Conservation (phyloP, 441 rosid species). For the Jatropha multifida region DNA sequence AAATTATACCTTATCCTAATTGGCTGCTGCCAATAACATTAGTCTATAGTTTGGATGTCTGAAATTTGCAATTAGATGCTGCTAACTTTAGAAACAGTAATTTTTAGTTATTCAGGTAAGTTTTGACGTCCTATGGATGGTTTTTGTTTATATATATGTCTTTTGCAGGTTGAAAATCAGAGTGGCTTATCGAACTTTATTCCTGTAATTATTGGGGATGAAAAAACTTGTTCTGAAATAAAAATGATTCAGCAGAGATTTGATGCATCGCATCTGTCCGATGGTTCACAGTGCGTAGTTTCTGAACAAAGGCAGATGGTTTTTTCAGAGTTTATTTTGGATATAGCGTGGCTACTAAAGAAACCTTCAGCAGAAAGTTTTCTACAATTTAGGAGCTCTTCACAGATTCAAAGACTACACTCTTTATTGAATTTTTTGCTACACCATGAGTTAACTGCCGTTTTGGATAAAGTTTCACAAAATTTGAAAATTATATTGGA, state of each 20-base stretch:
- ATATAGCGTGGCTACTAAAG: constrained; percentile 84
- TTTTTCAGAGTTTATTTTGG: constrained; percentile 65
- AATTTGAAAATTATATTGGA: constrained; percentile 51
- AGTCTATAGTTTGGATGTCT: neutral
- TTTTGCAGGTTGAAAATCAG: constrained; percentile 82
- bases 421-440: constrained; percentile 59
- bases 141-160: constrained; percentile 6
- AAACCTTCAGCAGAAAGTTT: constrained; percentile 55
- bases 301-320: constrained; percentile 42
- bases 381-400: constrained; percentile 39
- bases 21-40: neutral
- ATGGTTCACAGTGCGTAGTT: constrained; percentile 42
- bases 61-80: neutral
- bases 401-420: constrained; percentile 69
- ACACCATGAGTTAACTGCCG: constrained; percentile 45
- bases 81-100: neutral
- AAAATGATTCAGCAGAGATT: constrained; percentile 55
- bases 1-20: neutral
- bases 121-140: constrained; percentile 2
- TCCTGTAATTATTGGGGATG: constrained; percentile 74
- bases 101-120: neutral
- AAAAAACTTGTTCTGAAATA: constrained; percentile 75
- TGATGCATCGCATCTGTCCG: constrained; percentile 35
- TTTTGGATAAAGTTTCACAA: constrained; percentile 55
- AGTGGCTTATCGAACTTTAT: constrained; percentile 90